Conservation (phyloP, 169 alveolate genomes). For the Neospora caninum region DNA sequence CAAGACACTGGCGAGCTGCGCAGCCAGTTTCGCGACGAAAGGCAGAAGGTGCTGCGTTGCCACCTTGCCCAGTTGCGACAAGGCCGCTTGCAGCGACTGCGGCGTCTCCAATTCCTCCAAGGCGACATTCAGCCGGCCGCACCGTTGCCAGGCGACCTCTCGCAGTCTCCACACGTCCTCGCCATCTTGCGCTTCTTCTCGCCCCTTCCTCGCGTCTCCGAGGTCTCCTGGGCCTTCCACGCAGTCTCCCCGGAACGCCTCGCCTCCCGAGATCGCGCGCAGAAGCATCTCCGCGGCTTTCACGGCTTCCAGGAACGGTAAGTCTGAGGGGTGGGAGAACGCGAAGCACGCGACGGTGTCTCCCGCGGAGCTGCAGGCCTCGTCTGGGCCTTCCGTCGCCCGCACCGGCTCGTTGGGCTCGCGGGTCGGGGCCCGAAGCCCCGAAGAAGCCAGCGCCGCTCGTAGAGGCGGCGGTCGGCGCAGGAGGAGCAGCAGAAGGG, state of each 20-base stretch:
- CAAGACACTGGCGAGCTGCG: not conserved
- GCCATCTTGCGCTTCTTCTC: not conserved
- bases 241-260: not conserved
- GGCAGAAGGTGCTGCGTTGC: not conserved
- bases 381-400: not conserved
- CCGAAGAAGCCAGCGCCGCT: not conserved
- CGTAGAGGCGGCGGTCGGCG: not conserved
- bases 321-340: not conserved
- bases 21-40: not conserved
- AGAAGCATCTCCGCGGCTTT: not conserved
- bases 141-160: not conserved
- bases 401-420: not conserved
- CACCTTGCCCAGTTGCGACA: not conserved
- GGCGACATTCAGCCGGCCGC: not conserved
- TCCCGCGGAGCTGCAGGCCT: too few relatives aligned
- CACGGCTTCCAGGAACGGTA: conserved; percentile 28
- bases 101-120: not conserved
- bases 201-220: not conserved
- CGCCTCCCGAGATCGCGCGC: not conserved
- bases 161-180: not conserved
- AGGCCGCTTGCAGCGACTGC: not conserved
- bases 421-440: not conserved
- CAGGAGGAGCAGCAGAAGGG: not conserved
- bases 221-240: not conserved
- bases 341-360: not conserved